Base-by-base conservation (phyloP, 148 eudicot genomes). In the Silene uniflora region DNA sequence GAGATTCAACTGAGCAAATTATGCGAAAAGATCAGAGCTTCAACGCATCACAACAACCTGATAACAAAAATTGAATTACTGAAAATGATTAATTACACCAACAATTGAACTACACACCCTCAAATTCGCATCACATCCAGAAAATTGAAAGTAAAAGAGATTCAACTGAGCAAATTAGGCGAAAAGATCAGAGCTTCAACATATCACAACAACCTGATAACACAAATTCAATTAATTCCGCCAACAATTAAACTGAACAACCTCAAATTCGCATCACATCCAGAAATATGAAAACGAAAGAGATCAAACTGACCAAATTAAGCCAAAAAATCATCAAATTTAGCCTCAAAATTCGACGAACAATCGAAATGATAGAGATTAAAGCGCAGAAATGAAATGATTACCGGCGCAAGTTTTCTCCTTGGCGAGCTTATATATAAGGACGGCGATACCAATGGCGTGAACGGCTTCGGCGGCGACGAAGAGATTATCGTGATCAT, bases 381-480 rank as follows among this genome's bases (percentile, higher is more conserved):
- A 49, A 49, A 46, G 2, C 0, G 68, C 69, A 62, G 22, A 18
- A 7, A 39, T 6, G 9, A 7, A 39, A 46, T 29, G 35, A 27
- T 17, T 66, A 88, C 89, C 91, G 21, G 89, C 91, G 19, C 89
- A 86, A 17, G 91, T 88, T 75, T 85, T 86, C 80, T 86, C 89
- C 76, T 85, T 86, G 55, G 81, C 78, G 73, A 88, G 88, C 81
- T 88, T 88, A 65, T 81, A 88, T 18, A 85, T 86, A 42, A 88
- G 88, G 27, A 88, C 87, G 18, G 77, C 76, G 47, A 88, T 85
- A 18, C 91, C 91, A 21, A 88, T 46, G n/a, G 91, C 88, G 65
- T 88, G 91, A 21, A 88, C 91, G 35, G 91, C 83, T 81, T 88
- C 91, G 0, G 91, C 87, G 1, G 85, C 88, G 27, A 88, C 84